Evolutionary conservation across 1,284 basidiomycete genomes (phyloP).

Genomic region (Sutorius eximius): DNA sequence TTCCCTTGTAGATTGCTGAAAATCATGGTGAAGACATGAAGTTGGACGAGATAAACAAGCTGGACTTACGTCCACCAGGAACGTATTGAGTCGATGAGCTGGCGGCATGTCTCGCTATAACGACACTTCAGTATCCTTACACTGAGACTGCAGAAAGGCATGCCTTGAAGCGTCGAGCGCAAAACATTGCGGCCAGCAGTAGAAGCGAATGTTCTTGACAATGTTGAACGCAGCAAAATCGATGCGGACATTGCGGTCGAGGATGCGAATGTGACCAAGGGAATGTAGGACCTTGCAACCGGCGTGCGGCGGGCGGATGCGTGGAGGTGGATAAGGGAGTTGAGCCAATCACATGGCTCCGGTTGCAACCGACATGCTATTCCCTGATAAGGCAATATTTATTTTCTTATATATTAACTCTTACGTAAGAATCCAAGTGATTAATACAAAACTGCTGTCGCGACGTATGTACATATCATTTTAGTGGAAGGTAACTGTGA

Average conservation of each 20-base stretch:
- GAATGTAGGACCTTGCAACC: background rate
- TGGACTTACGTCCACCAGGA: constrained; percentile 67
- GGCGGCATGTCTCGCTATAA: constrained; percentile 39
- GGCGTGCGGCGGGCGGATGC: background rate
- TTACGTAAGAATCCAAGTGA: no score
- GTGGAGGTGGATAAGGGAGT: background rate
- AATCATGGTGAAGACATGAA: background rate
- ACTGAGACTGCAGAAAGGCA: constrained; percentile 2
- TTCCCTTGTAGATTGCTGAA: constrained; percentile 87
- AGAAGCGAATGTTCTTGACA: constrained; percentile 44
- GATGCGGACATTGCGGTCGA: constrained; percentile 49
- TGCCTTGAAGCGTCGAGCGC: constrained; percentile 40
- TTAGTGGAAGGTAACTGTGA: background rate
- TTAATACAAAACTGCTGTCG: no score
- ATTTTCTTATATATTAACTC: background rate
- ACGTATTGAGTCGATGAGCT: constrained; percentile 45
- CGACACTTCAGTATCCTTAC: constrained; percentile 4
- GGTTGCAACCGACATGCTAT: constrained; percentile 7
- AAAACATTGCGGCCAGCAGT: constrained; percentile 42
- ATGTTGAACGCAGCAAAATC: constrained; percentile 49
- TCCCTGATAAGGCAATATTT: background rate
- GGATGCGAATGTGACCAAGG: background rate
- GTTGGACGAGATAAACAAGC: background rate
- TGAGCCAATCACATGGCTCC: constrained; percentile 17
- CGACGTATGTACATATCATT: no score